These are phyloP conservation scores for Monosporascus sp. DNA, from an alignment of 2,329 filamentous ascomycete species.

Conservation along the genomic window DNA sequence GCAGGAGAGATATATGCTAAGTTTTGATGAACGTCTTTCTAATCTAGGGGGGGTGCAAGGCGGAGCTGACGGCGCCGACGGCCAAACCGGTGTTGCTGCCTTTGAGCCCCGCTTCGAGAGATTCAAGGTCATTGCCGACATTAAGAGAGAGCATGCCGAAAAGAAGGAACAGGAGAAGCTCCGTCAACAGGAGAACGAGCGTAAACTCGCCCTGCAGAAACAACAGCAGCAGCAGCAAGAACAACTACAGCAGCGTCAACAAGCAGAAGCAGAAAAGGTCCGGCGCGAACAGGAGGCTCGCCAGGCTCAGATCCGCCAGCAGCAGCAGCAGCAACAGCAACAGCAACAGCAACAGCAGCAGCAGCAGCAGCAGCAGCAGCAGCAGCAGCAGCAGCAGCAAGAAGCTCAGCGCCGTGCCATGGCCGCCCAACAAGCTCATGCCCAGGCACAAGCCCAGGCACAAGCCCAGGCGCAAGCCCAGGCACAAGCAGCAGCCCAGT, in stretches of 20 bases:
- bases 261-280: slow-evolving; percentile 26
- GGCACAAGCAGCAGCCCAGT: slow-evolving; percentile 25
- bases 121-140: slow-evolving; percentile 86
- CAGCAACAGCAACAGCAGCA: slow-evolving; percentile 26
- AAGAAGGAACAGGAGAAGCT: slow-evolving; percentile 71
- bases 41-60: slow-evolving; percentile 52
- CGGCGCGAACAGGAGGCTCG: slow-evolving; percentile 9
- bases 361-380: slow-evolving; percentile 19
- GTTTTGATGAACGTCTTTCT: slow-evolving; percentile 77
- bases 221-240: slow-evolving; percentile 42
- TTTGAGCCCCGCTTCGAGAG: slow-evolving; percentile 85
- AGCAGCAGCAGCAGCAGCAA: slow-evolving; percentile 23
- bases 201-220: slow-evolving; percentile 41
- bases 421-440: slow-evolving; percentile 18
- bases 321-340: slow-evolving; percentile 11
- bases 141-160: slow-evolving; percentile 71
- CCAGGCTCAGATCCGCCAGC: not conserved
- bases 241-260: slow-evolving; percentile 33
- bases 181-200: slow-evolving; percentile 55
- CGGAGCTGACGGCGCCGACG: slow-evolving; percentile 56
- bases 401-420: slow-evolving; percentile 18
- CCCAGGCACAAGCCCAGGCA: slow-evolving; percentile 20
- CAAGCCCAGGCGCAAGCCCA: slow-evolving; percentile 20
- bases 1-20: slow-evolving; percentile 87
- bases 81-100: slow-evolving; percentile 61